Conservation (phyloP, 495 filamentous ascomycete species). For the Tuber umbilicatum region DNA sequence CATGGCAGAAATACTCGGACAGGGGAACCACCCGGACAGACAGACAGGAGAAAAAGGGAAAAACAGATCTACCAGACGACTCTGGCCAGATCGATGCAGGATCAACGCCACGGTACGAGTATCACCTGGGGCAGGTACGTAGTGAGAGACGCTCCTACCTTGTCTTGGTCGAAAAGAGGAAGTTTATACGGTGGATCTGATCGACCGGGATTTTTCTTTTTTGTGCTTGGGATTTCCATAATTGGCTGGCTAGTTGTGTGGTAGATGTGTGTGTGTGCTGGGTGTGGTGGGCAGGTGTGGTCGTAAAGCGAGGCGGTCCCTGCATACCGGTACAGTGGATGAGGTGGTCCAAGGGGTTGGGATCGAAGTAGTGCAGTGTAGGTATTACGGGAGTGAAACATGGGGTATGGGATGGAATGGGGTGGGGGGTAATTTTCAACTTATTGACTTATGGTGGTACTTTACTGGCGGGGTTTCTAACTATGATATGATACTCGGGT, state of each 20-base stretch:
- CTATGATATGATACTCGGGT: not conserved
- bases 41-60: not conserved
- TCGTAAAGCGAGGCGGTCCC: not conserved
- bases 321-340: not conserved
- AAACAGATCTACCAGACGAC: not conserved
- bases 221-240: not conserved
- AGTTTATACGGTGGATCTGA: constrained; percentile 1
- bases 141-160: not conserved
- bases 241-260: not conserved
- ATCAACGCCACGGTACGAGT: not conserved
- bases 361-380: not conserved
- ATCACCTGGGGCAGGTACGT: not conserved
- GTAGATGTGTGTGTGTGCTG: not conserved
- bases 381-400: not conserved
- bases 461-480: not conserved
- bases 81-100: not conserved
- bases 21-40: not conserved
- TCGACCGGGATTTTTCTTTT: not conserved
- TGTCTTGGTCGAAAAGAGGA: not conserved
- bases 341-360: not conserved
- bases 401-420: not conserved
- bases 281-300: not conserved
- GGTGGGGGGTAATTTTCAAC: not conserved
- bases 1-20: not conserved
- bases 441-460: not conserved